Conservation (phyloP, 2,329 filamentous ascomycete genomes). For the Phoma sp. region DNA sequence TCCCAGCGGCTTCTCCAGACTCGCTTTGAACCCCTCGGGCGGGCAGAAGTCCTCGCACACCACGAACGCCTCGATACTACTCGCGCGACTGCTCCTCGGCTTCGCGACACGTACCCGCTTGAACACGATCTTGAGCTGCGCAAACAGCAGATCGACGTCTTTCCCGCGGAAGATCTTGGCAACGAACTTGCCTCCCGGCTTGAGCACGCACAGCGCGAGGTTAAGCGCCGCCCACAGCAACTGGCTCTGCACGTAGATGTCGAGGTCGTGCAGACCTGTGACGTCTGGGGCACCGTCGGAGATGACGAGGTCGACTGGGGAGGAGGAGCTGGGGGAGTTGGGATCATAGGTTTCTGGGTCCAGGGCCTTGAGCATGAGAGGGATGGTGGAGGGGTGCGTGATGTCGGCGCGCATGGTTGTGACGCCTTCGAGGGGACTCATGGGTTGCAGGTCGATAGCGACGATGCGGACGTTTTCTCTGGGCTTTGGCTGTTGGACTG, state of each 20-base stretch:
- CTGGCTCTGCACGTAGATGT: conserved; percentile 97
- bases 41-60: conserved; percentile 90
- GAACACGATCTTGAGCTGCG: conserved; percentile 92
- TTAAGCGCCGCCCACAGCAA: conserved; percentile 93
- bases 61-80: conserved; percentile 95
- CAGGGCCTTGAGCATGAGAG: conserved; percentile 82
- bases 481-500: conserved; percentile 48
- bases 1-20: conserved; percentile 75
- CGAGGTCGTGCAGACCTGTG: conserved; percentile 93
- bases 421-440: conserved; percentile 91
- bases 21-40: conserved; percentile 75
- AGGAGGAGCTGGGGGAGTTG: conserved; percentile 58
- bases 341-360: conserved; percentile 66
- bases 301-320: conserved; percentile 89
- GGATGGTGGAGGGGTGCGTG: conserved; percentile 93
- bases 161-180: conserved; percentile 96
- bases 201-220: conserved; percentile 88
- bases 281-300: conserved; percentile 97
- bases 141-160: conserved; percentile 94
- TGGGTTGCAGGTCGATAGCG: conserved; percentile 93
- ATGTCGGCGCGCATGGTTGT: conserved; percentile 93
- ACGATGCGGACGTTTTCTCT: conserved; percentile 87
- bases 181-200: conserved; percentile 93
- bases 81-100: conserved; percentile 90
- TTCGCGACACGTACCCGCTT: conserved; percentile 88